These are phyloP conservation scores for Brassica nigra DNA, from an alignment of 345 rosid genomes.

Conservation along the genomic window DNA sequence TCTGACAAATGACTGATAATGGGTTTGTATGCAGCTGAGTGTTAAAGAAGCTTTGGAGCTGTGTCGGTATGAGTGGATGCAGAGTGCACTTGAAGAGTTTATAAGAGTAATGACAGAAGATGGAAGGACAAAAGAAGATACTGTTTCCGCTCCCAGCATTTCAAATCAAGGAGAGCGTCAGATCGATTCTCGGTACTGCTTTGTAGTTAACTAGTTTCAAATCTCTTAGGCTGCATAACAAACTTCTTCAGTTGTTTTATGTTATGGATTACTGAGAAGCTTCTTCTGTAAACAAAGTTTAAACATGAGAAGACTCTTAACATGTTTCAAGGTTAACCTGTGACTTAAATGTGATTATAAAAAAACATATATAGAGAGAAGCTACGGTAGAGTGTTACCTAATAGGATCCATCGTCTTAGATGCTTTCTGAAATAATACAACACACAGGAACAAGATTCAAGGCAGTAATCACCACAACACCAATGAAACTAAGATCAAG, in stretches of 20 bases:
- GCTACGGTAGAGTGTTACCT: too few species aligned
- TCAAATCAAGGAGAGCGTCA: slow-evolving; percentile 27
- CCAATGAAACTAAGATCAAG: slow-evolving; percentile 54
- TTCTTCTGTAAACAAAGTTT: slow-evolving; percentile 28
- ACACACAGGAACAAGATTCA: neutral
- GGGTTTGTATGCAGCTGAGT: slow-evolving; percentile 43
- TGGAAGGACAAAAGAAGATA: slow-evolving; percentile 29
- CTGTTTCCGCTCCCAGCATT: slow-evolving; percentile 21
- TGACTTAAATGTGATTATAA: neutral
- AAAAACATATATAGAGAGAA: neutral
- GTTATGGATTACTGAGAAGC: slow-evolving; percentile 10
- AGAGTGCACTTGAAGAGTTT: slow-evolving; percentile 60
- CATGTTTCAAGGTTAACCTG: neutral
- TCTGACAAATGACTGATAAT: neutral
- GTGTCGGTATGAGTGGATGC: slow-evolving; percentile 93
- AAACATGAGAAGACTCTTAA: slow-evolving; percentile 25
- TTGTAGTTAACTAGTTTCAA: slow-evolving; percentile 31
- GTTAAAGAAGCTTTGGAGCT: slow-evolving; percentile 57
- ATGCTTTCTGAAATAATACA: slow-evolving; percentile 24
- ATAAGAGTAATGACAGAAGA: slow-evolving; percentile 40
- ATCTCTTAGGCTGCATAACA: slow-evolving; percentile 3
- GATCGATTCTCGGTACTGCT: slow-evolving; percentile 36
- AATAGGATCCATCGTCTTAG: neutral
- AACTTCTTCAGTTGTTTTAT: slow-evolving; percentile 14
- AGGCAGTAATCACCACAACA: neutral